phyloP scores from a whole-genome alignment of 305 asterid genomes.

The Fraxinus greggii region DNA sequence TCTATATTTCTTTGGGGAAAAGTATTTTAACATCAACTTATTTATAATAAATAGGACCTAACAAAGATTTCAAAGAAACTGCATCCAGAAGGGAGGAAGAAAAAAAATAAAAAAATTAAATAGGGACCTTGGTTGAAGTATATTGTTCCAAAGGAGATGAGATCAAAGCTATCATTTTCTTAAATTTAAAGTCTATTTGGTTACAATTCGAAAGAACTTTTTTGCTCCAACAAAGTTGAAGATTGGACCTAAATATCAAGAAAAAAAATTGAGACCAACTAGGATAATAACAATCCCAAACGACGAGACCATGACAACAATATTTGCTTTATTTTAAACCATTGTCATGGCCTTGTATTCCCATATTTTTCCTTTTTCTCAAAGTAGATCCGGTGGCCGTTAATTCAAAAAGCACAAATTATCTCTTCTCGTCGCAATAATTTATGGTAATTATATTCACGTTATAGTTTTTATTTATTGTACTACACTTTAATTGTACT shows the following conservation, averaged over 20 bases:
- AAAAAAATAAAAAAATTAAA: no score
- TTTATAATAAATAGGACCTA: background rate
- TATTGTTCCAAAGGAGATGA: background rate
- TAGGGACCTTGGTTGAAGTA: background rate
- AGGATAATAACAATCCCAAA: background rate
- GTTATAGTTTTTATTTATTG: no score
- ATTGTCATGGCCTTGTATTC: no score
- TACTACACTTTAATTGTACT: background rate
- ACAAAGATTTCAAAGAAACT: background rate
- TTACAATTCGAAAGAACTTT: no score
- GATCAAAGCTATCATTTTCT: background rate
- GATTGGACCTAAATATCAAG: background rate
- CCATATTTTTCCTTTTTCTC: no score
- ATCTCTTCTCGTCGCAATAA: background rate
- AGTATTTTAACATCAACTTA: background rate
- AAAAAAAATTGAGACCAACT: background rate
- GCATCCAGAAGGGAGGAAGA: background rate
- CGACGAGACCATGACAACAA: background rate
- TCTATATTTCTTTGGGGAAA: background rate
- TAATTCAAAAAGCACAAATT: background rate
- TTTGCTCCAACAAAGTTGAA: no score
- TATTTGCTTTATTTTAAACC: background rate
- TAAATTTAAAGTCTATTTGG: no score
- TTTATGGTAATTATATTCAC: background rate
- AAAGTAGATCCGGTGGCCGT: background rate